phyloP scores from a whole-genome alignment of 257 asterid species.

The Handroanthus guayacan region DNA sequence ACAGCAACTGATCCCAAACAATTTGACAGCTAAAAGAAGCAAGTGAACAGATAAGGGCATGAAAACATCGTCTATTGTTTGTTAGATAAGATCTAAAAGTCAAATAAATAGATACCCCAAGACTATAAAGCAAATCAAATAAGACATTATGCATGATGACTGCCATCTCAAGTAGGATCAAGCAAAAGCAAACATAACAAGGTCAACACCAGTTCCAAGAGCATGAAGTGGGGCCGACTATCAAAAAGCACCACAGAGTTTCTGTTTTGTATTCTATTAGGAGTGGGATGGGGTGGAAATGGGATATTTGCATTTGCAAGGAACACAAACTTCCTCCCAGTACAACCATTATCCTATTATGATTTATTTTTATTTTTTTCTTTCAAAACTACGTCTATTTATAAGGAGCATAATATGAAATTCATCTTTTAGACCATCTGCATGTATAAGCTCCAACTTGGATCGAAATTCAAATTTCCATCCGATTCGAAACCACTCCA shows the following conservation, averaged over 20 bases:
- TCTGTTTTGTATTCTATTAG: not conserved
- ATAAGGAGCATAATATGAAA: not conserved
- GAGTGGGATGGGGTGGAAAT: not conserved
- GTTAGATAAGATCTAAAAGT: not conserved
- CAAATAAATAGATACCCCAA: not conserved
- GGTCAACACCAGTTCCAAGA: not conserved
- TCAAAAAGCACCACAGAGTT: not conserved
- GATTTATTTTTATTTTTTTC: not conserved
- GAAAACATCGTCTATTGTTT: not conserved
- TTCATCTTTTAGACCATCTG: not conserved
- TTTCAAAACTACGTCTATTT: not conserved
- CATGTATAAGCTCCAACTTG: not conserved
- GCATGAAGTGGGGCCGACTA: not conserved
- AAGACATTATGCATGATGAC: not conserved
- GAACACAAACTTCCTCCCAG: not conserved
- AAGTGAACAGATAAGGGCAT: not conserved
- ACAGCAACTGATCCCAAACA: not conserved
- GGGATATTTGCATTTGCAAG: not conserved
- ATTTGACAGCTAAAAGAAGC: not conserved
- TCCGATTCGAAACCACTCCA: not conserved
- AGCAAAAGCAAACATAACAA: not conserved
- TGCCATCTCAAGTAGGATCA: not conserved
- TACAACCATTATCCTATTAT: not conserved
- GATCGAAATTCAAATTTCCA: not conserved
- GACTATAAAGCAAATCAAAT: not conserved